Evolutionary conservation across 164 flowering plant genomes (phyloP).

Genomic region (Magnolia sinica): DNA sequence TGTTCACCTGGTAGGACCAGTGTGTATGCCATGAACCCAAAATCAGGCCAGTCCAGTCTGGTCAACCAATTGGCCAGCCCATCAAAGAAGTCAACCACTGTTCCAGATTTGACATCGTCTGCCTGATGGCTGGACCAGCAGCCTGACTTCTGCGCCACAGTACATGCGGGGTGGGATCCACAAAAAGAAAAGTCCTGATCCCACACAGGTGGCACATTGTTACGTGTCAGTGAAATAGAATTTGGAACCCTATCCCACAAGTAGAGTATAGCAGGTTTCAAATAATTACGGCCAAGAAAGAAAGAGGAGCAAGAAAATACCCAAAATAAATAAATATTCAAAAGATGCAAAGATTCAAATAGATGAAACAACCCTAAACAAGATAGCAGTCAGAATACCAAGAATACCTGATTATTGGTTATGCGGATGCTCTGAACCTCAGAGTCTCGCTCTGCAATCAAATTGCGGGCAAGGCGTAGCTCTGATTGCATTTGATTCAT

Average conservation of each 20-base stretch:
- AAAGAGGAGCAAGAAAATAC: background rate
- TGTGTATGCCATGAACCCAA: background rate
- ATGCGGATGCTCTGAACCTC: constrained; percentile 67
- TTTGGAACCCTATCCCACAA: background rate
- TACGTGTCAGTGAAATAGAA: background rate
- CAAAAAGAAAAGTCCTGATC: background rate
- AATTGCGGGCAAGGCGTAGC: constrained; percentile 82
- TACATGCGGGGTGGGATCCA: background rate
- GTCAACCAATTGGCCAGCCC: background rate
- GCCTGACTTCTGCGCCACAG: too few species aligned
- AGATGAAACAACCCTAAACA: background rate
- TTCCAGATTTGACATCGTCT: too few species aligned
- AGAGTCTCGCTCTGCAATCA: constrained; percentile 88
- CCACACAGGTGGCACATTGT: background rate
- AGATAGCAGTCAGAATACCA: background rate
- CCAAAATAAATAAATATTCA: background rate
- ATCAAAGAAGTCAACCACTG: too few species aligned
- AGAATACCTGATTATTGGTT: constrained; percentile 81
- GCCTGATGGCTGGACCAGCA: too few species aligned
- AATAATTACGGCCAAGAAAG: background rate
- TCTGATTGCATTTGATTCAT: constrained; percentile 94
- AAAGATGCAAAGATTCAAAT: background rate
- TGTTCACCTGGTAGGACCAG: too few species aligned
- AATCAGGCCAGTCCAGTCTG: too few species aligned
- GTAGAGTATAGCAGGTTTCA: background rate